phyloP scores from a whole-genome alignment of 176 grass and related monocot genomes.

The Echinochloa phyllopogon region DNA sequence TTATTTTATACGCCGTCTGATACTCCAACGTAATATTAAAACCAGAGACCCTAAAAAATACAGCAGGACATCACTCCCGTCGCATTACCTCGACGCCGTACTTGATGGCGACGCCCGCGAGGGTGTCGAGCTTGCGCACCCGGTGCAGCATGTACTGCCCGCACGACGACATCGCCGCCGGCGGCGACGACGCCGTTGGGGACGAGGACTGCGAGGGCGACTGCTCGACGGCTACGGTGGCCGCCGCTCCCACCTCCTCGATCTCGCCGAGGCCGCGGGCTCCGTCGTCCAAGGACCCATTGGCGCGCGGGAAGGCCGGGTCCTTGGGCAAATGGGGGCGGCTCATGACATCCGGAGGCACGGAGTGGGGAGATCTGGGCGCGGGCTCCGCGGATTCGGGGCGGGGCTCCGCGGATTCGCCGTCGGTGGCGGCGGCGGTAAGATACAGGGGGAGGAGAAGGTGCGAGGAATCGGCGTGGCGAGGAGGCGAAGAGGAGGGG shows the following conservation, averaged over 20 bases:
- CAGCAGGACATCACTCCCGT: constrained; percentile 31
- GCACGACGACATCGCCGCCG: constrained; percentile 58
- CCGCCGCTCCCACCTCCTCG: constrained; percentile 58
- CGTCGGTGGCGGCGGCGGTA: background rate
- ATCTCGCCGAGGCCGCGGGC: constrained; percentile 53
- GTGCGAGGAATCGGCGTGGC: constrained; percentile 13
- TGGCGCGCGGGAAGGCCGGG: constrained; percentile 42
- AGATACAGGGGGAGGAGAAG: constrained; percentile 16
- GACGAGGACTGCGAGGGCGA: constrained; percentile 37
- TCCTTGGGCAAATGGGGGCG: constrained; percentile 61
- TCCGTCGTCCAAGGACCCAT: constrained; percentile 60
- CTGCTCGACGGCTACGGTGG: constrained; percentile 45
- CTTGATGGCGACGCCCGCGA: constrained; percentile 94
- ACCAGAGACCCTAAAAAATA: background rate
- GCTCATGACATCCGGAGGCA: constrained; percentile 72
- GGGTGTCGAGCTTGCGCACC: constrained; percentile 91
- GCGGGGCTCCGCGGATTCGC: constrained; percentile 8
- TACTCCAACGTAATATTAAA: constrained; percentile 37
- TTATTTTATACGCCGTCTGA: constrained; percentile 39
- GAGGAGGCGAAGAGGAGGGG: background rate
- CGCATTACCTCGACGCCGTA: constrained; percentile 94
- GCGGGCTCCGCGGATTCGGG: constrained; percentile 39
- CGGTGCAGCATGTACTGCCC: constrained; percentile 82
- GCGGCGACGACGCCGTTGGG: constrained; percentile 41
- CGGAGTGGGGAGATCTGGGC: constrained; percentile 40